Percentiles rank a stretch among this genome's conserved stretches.
Evolutionary conservation across 2,329 filamentous ascomycete genomes (phyloP).

Genomic region (Whalleya microplaca): DNA sequence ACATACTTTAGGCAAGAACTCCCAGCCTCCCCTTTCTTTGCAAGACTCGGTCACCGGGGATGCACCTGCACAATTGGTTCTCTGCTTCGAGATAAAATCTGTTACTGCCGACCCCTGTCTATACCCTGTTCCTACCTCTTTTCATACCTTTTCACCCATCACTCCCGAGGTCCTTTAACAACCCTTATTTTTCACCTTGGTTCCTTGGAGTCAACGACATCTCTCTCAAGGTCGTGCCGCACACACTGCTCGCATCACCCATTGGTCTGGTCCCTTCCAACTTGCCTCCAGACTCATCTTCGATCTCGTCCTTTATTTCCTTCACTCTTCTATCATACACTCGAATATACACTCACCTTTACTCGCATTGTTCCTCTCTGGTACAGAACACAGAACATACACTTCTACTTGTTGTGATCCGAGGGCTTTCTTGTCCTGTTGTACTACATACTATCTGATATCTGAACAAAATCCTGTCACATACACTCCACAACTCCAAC

Average conservation of each 20-base stretch:
- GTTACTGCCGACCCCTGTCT: constrained; percentile 12
- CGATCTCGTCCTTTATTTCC: not conserved
- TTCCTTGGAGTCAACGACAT: constrained; percentile 22
- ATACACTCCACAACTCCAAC: no score
- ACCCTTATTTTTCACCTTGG: constrained; percentile 1
- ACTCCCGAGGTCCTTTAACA: no score
- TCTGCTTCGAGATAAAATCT: constrained; percentile 32
- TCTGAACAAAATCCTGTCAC: no score
- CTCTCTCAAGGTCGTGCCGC: not conserved
- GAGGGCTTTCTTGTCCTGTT: no score
- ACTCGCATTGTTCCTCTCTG: no score
- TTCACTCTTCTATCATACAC: not conserved
- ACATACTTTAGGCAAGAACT: constrained; percentile 3
- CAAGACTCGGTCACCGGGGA: constrained; percentile 5
- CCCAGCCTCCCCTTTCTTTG: constrained; percentile 15
- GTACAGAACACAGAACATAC: no score
- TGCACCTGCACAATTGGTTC: constrained; percentile 11
- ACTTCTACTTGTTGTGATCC: no score
- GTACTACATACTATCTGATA: no score
- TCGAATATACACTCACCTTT: no score
- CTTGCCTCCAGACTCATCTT: not conserved
- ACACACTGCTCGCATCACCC: no score
- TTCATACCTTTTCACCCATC: no score
- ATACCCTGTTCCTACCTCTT: constrained; percentile 20
- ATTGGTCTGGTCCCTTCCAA: no score